These are phyloP conservation scores for Penicillium decumbens DNA, from an alignment of 2,329 filamentous ascomycete genomes.

Conservation along the genomic window DNA sequence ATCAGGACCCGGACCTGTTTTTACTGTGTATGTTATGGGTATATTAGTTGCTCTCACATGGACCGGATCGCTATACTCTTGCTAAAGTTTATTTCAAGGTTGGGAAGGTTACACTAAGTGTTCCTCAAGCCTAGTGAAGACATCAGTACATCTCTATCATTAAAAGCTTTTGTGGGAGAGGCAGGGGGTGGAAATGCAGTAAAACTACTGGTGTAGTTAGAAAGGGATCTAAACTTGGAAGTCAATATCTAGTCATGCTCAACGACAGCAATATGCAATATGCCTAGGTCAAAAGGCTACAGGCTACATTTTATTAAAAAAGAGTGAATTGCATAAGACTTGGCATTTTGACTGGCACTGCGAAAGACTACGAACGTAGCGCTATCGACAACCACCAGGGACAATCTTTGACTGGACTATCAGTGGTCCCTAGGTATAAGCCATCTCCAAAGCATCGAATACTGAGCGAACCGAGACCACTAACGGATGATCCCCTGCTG, in stretches of 20 bases:
- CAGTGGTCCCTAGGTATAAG: neutral
- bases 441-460: neutral
- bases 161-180: no score
- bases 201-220: no score
- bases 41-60: neutral
- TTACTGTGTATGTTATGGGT: slow-evolving; percentile 5
- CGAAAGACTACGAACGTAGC: neutral
- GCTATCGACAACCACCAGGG: neutral
- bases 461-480: slow-evolving; percentile 2
- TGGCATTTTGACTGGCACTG: slow-evolving; percentile 20
- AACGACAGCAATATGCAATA: neutral
- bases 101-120: neutral
- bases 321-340: slow-evolving; percentile 3
- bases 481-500: slow-evolving; percentile 9
- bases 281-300: neutral
- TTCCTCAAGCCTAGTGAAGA: neutral
- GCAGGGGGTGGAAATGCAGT: no score
- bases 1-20: neutral
- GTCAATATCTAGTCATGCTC: no score
- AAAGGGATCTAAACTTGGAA: no score
- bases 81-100: neutral
- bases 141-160: no score
- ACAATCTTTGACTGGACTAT: slow-evolving; percentile 9
- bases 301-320: neutral
- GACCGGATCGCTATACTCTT: neutral